Evolutionary conservation across 371 early-diverging fungal species (phyloP).

Genomic region (Rhizopus sp.): DNA sequence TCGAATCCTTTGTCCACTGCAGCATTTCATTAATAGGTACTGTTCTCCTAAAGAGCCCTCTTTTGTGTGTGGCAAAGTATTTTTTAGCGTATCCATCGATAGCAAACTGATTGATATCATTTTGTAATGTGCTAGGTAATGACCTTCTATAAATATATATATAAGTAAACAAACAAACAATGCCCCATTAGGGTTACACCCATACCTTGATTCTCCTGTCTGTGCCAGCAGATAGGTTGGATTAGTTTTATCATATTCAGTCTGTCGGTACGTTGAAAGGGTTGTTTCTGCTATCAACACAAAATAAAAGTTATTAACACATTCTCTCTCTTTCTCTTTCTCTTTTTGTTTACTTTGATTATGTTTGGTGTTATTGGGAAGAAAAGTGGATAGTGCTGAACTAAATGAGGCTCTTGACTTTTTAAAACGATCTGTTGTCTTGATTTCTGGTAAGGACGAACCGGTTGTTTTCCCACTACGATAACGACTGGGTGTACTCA

Average conservation of each 20-base stretch:
- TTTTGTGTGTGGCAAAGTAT: conserved; percentile 89
- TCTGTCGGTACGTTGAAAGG: neutral
- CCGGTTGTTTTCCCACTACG: conserved; percentile 6
- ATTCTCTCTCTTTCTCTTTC: neutral
- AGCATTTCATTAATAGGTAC: conserved; percentile 91
- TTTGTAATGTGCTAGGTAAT: conserved; percentile 65
- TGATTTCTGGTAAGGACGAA: conserved; percentile 5
- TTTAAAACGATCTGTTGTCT: conserved; percentile 5
- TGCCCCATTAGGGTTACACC: neutral
- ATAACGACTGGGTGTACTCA: conserved; percentile 17
- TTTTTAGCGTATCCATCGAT: conserved; percentile 92
- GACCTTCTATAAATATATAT: conserved; percentile 30
- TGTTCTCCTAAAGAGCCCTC: conserved; percentile 78
- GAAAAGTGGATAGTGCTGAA: conserved; percentile 20
- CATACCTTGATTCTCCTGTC: conserved; percentile 27
- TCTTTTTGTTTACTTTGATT: neutral
- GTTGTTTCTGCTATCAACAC: neutral
- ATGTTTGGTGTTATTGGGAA: conserved; percentile 2
- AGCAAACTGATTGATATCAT: conserved; percentile 79
- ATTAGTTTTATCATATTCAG: neutral
- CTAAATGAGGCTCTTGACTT: conserved; percentile 27
- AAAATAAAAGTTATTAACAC: neutral
- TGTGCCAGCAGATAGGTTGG: conserved; percentile 24
- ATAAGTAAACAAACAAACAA: neutral
- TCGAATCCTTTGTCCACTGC: conserved; percentile 76